Percentiles rank a stretch among this genome's conserved stretches.
phyloP scores from a whole-genome alignment of 2,329 filamentous ascomycete genomes.

The Magnaporthiopsis rhizophila region DNA sequence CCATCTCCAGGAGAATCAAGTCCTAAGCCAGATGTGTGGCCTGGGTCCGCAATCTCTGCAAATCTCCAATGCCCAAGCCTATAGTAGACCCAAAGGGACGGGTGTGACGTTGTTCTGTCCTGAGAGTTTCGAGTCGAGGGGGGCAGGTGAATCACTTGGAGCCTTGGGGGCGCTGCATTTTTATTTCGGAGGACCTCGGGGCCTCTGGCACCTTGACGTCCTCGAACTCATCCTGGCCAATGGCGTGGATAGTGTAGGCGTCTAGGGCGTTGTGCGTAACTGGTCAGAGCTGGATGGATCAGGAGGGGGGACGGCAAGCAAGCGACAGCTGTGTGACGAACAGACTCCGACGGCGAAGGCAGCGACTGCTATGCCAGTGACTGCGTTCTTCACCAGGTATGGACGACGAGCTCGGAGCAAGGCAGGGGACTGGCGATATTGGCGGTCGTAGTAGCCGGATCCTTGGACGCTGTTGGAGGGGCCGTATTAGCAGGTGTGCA shows the following conservation, averaged over 20 bases:
- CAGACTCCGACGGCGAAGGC: constrained; percentile 77
- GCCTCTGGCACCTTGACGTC: constrained; percentile 84
- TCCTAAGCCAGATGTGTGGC: neutral
- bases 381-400: constrained; percentile 80
- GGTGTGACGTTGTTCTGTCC: neutral
- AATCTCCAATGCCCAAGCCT: neutral
- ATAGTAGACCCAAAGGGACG: neutral
- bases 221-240: constrained; percentile 94
- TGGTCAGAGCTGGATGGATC: constrained; percentile 1
- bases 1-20: neutral
- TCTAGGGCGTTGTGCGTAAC: constrained; percentile 27
- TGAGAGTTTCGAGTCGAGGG: neutral
- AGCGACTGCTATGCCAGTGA: constrained; percentile 70
- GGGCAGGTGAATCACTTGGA: neutral
- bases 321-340: constrained; percentile 36
- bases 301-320: neutral
- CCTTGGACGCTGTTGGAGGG: constrained; percentile 31
- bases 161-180: constrained; percentile 7
- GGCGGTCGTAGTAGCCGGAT: constrained; percentile 82
- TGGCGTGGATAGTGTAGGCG: constrained; percentile 63
- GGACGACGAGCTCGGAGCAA: constrained; percentile 87
- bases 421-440: constrained; percentile 77
- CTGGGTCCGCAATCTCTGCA: neutral
- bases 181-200: constrained; percentile 30
- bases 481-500: neutral